phyloP scores from a whole-genome alignment of 2,329 filamentous ascomycete genomes.

The Paraconiothyrium sp. region DNA sequence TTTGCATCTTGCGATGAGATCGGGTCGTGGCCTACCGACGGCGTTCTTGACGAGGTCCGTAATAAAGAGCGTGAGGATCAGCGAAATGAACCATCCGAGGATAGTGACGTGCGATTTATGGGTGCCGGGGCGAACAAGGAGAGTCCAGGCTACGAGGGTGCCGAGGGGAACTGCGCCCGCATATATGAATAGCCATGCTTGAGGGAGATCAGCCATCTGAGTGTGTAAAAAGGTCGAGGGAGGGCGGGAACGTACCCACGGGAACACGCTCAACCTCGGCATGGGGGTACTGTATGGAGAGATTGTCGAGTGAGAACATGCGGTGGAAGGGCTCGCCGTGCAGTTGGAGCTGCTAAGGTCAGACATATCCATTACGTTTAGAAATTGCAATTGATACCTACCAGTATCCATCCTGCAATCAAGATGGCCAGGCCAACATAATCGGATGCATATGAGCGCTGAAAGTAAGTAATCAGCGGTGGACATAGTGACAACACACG shows the following conservation, averaged over 20 bases:
- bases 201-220: slow-evolving; percentile 18
- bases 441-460: slow-evolving; percentile 88
- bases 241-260: slow-evolving; percentile 65
- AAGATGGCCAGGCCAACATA: slow-evolving; percentile 81
- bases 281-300: slow-evolving; percentile 85
- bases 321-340: slow-evolving; percentile 88
- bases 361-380: slow-evolving; percentile 55
- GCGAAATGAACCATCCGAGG: slow-evolving; percentile 76
- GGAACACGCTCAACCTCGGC: slow-evolving; percentile 85
- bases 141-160: slow-evolving; percentile 72
- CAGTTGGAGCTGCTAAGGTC: slow-evolving; percentile 65
- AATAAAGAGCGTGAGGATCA: slow-evolving; percentile 81
- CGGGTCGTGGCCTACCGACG: slow-evolving; percentile 83
- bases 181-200: slow-evolving; percentile 80
- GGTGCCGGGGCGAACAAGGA: slow-evolving; percentile 67
- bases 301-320: slow-evolving; percentile 90
- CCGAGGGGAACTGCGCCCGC: slow-evolving; percentile 76
- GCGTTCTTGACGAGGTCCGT: slow-evolving; percentile 90
- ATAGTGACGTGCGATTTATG: slow-evolving; percentile 89
- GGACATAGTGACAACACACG: neutral
- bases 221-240: neutral
- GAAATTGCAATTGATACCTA: slow-evolving; percentile 48
- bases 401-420: slow-evolving; percentile 65
- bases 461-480: slow-evolving; percentile 23
- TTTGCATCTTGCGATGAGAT: slow-evolving; percentile 87